Evolutionary conservation across 148 eudicot genomes (phyloP).

Genomic region (Rhododendron henanense): DNA sequence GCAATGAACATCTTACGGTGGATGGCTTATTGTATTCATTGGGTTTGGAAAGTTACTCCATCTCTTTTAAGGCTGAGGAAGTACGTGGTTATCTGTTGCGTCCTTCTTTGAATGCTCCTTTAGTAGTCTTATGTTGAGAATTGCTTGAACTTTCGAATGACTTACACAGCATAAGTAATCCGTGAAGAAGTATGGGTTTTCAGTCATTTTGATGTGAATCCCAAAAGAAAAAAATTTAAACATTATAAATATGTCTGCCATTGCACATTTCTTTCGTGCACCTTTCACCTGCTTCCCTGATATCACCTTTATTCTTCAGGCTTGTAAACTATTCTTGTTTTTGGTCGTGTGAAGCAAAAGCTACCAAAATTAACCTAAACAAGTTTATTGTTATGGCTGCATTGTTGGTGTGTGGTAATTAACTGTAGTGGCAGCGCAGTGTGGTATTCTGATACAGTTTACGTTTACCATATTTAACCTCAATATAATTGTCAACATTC

Average conservation of each 20-base stretch:
- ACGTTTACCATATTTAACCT: background rate
- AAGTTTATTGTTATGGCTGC: background rate
- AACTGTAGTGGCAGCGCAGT: background rate
- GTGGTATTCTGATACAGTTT: background rate
- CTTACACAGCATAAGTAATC: background rate
- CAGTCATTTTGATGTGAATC: background rate
- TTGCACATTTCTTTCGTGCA: background rate
- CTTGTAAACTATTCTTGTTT: background rate
- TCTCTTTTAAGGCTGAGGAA: constrained; percentile 84
- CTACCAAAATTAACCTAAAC: background rate
- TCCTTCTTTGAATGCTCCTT: constrained; percentile 1
- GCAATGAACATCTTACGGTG: constrained; percentile 51
- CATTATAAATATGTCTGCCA: background rate
- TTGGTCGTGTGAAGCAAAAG: background rate
- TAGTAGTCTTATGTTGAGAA: background rate
- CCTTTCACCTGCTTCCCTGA: background rate
- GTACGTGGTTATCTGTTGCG: constrained; percentile 26
- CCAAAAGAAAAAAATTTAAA: background rate
- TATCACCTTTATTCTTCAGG: background rate
- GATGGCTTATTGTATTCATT: constrained; percentile 65
- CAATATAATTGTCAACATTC: background rate
- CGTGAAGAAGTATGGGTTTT: background rate
- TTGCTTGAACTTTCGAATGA: background rate
- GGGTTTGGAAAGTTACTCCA: constrained; percentile 66
- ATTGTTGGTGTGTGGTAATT: background rate